Percentiles rank a stretch among this genome's conserved stretches.
Conservation (phyloP, 2,329 filamentous ascomycete genomes). For the Calcarisporium arbuscula region DNA sequence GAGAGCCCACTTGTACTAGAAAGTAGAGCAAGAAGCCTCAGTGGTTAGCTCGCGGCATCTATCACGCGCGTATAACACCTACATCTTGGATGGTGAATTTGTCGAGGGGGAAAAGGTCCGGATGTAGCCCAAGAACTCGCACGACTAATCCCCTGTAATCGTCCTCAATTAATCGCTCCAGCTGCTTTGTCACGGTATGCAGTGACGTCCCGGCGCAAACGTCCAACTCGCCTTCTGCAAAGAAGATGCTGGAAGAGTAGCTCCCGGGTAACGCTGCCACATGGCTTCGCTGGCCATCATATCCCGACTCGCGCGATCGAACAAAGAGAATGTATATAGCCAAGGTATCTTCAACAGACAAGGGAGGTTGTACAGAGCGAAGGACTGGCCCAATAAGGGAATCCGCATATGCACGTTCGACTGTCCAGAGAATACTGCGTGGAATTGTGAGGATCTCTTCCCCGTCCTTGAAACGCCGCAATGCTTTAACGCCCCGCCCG, state of each 20-base stretch:
- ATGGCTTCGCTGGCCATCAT: constrained; percentile 21
- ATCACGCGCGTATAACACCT: constrained; percentile 14
- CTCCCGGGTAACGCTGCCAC: constrained; percentile 22
- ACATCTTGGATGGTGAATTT: constrained; percentile 27
- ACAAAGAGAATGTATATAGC: constrained; percentile 27
- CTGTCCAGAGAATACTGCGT: constrained; percentile 22
- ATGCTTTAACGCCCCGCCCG: constrained; percentile 23
- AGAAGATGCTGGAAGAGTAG: constrained; percentile 29
- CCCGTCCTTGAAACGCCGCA: constrained; percentile 23
- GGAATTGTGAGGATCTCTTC: constrained; percentile 27
- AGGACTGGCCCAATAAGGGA: constrained; percentile 23
- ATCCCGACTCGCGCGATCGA: constrained; percentile 24
- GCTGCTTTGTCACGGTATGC: constrained; percentile 24
- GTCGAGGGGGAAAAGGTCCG: constrained; percentile 24
- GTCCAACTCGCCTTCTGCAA: constrained; percentile 24
- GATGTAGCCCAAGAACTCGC: constrained; percentile 21
- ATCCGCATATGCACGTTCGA: constrained; percentile 24
- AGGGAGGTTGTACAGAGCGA: constrained; percentile 20
- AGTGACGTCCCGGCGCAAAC: constrained; percentile 26
- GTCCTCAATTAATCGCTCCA: constrained; percentile 20
- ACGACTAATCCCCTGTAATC: constrained; percentile 22
- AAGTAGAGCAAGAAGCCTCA: constrained; percentile 8
- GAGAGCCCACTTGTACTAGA: constrained; percentile 30
- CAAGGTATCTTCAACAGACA: constrained; percentile 26
- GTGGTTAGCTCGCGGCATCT: constrained; percentile 1